Base-by-base conservation (phyloP, 106 monocot species). In the Alisma plantagoaquatica region DNA sequence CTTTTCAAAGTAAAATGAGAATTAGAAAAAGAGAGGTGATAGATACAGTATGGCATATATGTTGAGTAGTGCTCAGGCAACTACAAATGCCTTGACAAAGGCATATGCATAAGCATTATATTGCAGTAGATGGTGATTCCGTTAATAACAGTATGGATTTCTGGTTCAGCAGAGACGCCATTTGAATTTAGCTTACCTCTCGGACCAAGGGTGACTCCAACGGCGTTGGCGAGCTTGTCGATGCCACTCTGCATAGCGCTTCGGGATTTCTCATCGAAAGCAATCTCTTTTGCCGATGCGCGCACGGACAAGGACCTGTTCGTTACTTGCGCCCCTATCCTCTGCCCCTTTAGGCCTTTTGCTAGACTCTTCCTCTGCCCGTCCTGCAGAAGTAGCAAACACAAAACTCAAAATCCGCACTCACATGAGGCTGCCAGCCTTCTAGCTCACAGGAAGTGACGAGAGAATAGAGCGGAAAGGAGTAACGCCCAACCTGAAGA, bases 151-250 rank as follows among this genome's bases (percentile, higher is more conserved):
- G n/a, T n/a, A n/a, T n/a, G n/a, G n/a, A n/a, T n/a, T n/a, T n/a
- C n/a, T n/a, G n/a, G n/a, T n/a, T n/a, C n/a, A n/a, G n/a, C n/a
- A n/a, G n/a, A n/a, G n/a, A n/a, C n/a, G n/a, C n/a, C n/a, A n/a
- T n/a, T n/a, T n/a, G n/a, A n/a, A n/a, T n/a, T n/a, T n/a, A 29
- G 23, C 20, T 4, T 61, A 91, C 98, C 98, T 79, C 98, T 70
- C 3, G 98, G 98, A 9, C 90, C 98, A 16, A 99, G 90, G 17
- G 98, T 99, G 56, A 91, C 90, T 2, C 90, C 98, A 23, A 91
- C 90, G 43, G 90, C 98, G 52, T 86, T 67, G 23, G 96, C 90
- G 38, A 98, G 89, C 74, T 98, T 98, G 55, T 99, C 82, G 24
- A 90, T 76, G 28, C 98, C 98, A 28, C 82, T 66, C 71, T 90